A percentile compares a stretch with the other conserved stretches of the same genome.
Evolutionary conservation across 805 yeast species (phyloP).

Genomic region (Sugiyamaella marilandica): DNA sequence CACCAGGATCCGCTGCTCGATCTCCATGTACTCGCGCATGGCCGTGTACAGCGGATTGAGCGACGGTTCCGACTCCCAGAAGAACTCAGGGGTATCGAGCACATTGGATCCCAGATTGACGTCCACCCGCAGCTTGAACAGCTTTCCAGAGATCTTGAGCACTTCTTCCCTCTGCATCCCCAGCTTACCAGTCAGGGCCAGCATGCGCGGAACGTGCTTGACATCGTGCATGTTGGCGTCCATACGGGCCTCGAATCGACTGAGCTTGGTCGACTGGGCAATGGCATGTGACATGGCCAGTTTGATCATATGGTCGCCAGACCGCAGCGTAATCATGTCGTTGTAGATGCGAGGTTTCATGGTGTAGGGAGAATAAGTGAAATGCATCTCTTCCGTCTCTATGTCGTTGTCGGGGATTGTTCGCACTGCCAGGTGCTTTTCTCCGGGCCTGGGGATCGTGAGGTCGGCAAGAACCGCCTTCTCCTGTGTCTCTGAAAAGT

Average conservation of each 20-base stretch:
- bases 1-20: slow-evolving; percentile 91
- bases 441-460: slow-evolving; percentile 41
- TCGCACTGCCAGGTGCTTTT: slow-evolving; percentile 49
- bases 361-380: slow-evolving; percentile 52
- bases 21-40: slow-evolving; percentile 85
- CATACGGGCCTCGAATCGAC: slow-evolving; percentile 88
- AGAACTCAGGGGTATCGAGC: slow-evolving; percentile 91
- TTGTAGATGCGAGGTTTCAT: slow-evolving; percentile 57
- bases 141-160: slow-evolving; percentile 79
- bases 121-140: slow-evolving; percentile 87
- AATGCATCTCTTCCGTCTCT: slow-evolving; percentile 84
- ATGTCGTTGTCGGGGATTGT: slow-evolving; percentile 81
- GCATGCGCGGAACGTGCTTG: slow-evolving; percentile 80
- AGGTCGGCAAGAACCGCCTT: slow-evolving; percentile 90
- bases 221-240: slow-evolving; percentile 77
- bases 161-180: slow-evolving; percentile 83
- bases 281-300: slow-evolving; percentile 93
- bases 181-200: slow-evolving; percentile 84
- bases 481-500: slow-evolving; percentile 86
- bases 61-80: slow-evolving; percentile 94
- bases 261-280: slow-evolving; percentile 90
- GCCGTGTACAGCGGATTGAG: slow-evolving; percentile 88
- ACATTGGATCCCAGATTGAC: slow-evolving; percentile 88
- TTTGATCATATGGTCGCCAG: slow-evolving; percentile 90
- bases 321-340: slow-evolving; percentile 85